These are phyloP conservation scores for Xylaria sp. DNA, from an alignment of 2,329 filamentous ascomycete genomes.

Conservation along the genomic window DNA sequence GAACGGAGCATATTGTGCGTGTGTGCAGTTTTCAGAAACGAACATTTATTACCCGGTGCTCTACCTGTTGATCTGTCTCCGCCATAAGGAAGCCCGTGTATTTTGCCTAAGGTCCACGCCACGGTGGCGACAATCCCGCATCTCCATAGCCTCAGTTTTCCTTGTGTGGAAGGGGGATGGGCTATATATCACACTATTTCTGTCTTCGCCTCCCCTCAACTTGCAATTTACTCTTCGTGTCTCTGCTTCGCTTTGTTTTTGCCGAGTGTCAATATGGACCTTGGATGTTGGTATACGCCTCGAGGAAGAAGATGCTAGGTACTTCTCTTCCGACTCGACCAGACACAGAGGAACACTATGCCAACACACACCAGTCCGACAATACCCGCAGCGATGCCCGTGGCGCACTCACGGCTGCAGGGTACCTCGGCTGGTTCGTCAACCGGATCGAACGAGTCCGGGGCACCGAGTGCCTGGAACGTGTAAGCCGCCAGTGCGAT, in stretches of 20 bases:
- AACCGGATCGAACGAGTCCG: not conserved
- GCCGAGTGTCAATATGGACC: not conserved
- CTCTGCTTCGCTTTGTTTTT: not conserved
- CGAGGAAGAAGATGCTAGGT: not conserved
- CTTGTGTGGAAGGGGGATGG: not conserved
- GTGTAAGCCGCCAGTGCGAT: not conserved
- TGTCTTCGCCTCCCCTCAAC: not conserved
- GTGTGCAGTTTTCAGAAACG: not conserved
- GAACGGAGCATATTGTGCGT: constrained; percentile 2
- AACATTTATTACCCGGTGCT: constrained; percentile 8
- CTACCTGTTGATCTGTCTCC: not conserved
- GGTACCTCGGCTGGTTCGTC: not conserved
- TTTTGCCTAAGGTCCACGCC: constrained; percentile 36
- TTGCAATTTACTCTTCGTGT: not conserved
- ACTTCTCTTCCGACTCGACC: not conserved
- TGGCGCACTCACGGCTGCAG: constrained; percentile 15
- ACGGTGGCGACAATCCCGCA: constrained; percentile 4
- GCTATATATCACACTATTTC: too few relatives aligned
- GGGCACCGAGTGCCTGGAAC: not conserved
- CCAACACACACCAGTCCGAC: constrained; percentile 3
- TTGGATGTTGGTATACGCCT: not conserved
- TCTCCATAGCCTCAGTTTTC: constrained; percentile 4
- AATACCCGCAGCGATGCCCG: constrained; percentile 11
- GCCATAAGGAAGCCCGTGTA: constrained; percentile 7
- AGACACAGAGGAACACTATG: constrained; percentile 20